Evolutionary conservation across 148 eudicot species (phyloP), one percentile per base, ranked within the genome.

Genomic region (Limonium bicolor): DNA sequence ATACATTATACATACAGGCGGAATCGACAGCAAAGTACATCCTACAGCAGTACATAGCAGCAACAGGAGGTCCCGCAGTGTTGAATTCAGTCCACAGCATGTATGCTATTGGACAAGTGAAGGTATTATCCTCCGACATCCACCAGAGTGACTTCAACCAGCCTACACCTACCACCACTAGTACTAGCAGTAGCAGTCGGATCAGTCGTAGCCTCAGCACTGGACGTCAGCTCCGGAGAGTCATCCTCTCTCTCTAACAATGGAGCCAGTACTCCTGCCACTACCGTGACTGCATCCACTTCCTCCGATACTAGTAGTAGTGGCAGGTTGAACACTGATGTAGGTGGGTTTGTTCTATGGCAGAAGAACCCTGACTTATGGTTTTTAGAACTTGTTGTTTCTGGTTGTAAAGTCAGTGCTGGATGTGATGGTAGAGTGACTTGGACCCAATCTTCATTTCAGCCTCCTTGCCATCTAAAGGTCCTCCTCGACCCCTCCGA

Each of bases 91-190:
- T 68, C 13, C 36, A 34, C 13, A 79, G 73, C 69, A 79, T 79
- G 78, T 79, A 69, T 29, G 81, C 82, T 0, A 62, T 79, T 29
- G 87, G 87, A 17, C 66, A 79, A 48, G 82, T 79, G 35, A 61
- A 66, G 44, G 63, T 75, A 58, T 44, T 63, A 3, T 62, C 69
- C 1, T 74, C 77, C 3, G 66, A 70, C 35, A 64, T 73, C 38
- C 74, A 60, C 14, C 50, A 54, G 23, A 34, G 50, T 20, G 48
- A 31, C 0, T n/a, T n/a, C n/a, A n/a, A n/a, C n/a, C n/a, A n/a
- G n/a, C n/a, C n/a, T n/a, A n/a, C n/a, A n/a, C n/a, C n/a, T n/a
- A n/a, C n/a, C n/a, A n/a, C n/a, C n/a, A n/a, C n/a, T n/a, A n/a
- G n/a, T n/a, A n/a, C n/a, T n/a, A n/a, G n/a, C n/a, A n/a, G n/a